These are phyloP conservation scores for Lachnellula willkommii DNA, from an alignment of 2,329 filamentous ascomycete genomes.

Conservation along the genomic window DNA sequence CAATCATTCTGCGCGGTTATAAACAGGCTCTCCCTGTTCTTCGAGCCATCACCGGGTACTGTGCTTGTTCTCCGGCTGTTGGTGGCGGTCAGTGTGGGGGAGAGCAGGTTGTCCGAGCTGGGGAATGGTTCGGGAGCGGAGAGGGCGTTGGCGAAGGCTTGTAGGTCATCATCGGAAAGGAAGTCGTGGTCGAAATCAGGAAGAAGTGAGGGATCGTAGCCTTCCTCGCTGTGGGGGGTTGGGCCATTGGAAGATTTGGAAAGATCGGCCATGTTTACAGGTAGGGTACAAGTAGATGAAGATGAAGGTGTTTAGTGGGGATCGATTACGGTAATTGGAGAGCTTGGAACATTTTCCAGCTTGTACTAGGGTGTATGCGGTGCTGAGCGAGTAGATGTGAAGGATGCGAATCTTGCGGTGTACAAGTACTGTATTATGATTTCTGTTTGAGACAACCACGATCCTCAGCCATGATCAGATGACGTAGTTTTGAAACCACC, in stretches of 20 bases:
- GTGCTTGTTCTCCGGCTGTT: neutral
- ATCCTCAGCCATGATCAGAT: too few relatives aligned
- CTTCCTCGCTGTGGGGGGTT: constrained; percentile 55
- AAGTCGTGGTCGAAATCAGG: constrained; percentile 82
- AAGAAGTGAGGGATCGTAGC: constrained; percentile 63
- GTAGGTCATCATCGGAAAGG: constrained; percentile 64
- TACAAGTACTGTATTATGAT: neutral
- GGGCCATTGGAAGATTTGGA: constrained; percentile 41
- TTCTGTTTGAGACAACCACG: neutral
- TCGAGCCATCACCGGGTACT: constrained; percentile 4
- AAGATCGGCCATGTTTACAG: constrained; percentile 29
- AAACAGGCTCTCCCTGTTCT: constrained; percentile 41
- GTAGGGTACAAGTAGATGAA: neutral
- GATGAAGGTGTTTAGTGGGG: neutral
- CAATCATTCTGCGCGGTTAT: constrained; percentile 94
- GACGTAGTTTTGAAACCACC: too few relatives aligned
- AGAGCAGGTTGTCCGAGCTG: constrained; percentile 46
- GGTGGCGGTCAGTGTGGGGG: neutral
- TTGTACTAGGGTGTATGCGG: neutral
- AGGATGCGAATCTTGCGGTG: neutral
- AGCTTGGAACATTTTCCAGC: neutral
- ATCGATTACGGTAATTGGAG: constrained; percentile 3
- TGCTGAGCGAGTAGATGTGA: neutral
- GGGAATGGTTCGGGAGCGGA: constrained; percentile 73
- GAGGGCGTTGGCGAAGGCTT: constrained; percentile 74